Percentiles rank a stretch among this genome's conserved stretches.
These are phyloP conservation scores for Candida pseudoviswanathii DNA, from an alignment of 1,139 yeast genomes.

Conservation along the genomic window DNA sequence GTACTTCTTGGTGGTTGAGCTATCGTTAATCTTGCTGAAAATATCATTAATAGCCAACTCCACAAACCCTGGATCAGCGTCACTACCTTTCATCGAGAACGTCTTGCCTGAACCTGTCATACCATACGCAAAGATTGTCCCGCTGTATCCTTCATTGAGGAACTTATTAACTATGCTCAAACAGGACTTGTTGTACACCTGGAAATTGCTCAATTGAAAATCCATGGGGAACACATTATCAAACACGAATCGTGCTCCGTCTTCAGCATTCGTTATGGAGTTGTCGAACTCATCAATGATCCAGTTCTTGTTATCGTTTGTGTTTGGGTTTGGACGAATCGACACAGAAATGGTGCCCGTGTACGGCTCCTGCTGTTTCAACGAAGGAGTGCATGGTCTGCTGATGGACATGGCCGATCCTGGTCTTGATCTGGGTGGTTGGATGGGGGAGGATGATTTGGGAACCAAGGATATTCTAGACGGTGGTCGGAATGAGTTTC, in stretches of 20 bases:
- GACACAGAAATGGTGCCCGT: constrained; percentile 55
- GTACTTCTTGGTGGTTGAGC: constrained; percentile 29
- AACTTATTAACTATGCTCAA: constrained; percentile 64
- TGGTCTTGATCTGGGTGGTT: constrained; percentile 42
- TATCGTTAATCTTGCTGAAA: constrained; percentile 48
- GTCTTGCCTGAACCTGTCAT: constrained; percentile 98
- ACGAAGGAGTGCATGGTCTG: constrained; percentile 45
- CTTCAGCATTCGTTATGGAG: constrained; percentile 50
- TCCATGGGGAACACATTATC: constrained; percentile 69
- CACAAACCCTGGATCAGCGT: constrained; percentile 73
- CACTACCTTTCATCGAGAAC: constrained; percentile 81
- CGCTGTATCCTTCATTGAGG: constrained; percentile 74
- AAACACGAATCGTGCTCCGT: constrained; percentile 60
- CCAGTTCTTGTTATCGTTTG: constrained; percentile 41
- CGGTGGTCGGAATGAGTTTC: constrained; percentile 20
- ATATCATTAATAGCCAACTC: constrained; percentile 72
- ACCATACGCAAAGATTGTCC: constrained; percentile 90
- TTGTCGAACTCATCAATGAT: constrained; percentile 37
- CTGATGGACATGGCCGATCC: constrained; percentile 24
- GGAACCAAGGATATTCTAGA: constrained; percentile 20
- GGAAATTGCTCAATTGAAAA: constrained; percentile 46
- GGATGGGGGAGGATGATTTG: constrained; percentile 18
- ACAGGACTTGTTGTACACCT: constrained; percentile 66
- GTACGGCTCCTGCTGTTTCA: constrained; percentile 38
- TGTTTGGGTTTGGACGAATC: constrained; percentile 55